Evolutionary conservation across 2,329 filamentous ascomycete species (phyloP).

Genomic region (Xylariomycetidae sp.): DNA sequence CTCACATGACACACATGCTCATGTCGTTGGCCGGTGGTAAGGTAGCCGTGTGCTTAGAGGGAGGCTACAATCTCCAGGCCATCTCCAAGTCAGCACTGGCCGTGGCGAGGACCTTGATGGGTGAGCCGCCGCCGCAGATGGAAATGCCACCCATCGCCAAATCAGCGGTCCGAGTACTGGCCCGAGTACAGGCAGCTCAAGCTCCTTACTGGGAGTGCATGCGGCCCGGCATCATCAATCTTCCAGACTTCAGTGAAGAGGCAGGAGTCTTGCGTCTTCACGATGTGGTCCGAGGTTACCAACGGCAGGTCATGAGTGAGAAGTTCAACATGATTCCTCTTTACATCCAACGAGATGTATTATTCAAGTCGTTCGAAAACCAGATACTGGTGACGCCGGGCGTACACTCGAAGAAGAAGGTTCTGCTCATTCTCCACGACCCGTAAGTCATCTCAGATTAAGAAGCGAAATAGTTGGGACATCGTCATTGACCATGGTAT

Average conservation of each 20-base stretch:
- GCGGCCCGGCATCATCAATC: conserved; percentile 58
- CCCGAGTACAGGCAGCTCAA: conserved; percentile 54
- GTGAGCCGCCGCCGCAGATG: conserved; percentile 72
- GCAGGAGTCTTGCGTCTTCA: conserved; percentile 63
- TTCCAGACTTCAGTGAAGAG: conserved; percentile 45
- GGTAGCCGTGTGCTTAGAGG: conserved; percentile 87
- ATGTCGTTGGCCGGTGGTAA: conserved; percentile 91
- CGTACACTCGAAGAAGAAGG: conserved; percentile 57
- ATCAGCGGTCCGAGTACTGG: conserved; percentile 50
- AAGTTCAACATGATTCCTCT: conserved; percentile 74
- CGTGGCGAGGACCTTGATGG: conserved; percentile 90
- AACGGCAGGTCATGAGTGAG: conserved; percentile 64
- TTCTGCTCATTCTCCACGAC: conserved; percentile 87
- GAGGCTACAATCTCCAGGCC: conserved; percentile 88
- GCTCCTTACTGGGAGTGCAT: conserved; percentile 83
- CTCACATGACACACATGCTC: conserved; percentile 98
- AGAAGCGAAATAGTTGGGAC: conserved; percentile 7
- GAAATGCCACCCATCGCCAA: conserved; percentile 50
- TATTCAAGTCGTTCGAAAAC: conserved; percentile 75
- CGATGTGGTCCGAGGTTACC: conserved; percentile 72
- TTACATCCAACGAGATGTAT: conserved; percentile 66
- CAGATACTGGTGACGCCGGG: conserved; percentile 77
- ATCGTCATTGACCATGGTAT: neutral
- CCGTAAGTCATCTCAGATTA: conserved; percentile 50
- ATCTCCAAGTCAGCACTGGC: conserved; percentile 90